These are phyloP conservation scores for Schizopora paradoxa DNA, from an alignment of 1,284 basidiomycete genomes.

Conservation along the genomic window DNA sequence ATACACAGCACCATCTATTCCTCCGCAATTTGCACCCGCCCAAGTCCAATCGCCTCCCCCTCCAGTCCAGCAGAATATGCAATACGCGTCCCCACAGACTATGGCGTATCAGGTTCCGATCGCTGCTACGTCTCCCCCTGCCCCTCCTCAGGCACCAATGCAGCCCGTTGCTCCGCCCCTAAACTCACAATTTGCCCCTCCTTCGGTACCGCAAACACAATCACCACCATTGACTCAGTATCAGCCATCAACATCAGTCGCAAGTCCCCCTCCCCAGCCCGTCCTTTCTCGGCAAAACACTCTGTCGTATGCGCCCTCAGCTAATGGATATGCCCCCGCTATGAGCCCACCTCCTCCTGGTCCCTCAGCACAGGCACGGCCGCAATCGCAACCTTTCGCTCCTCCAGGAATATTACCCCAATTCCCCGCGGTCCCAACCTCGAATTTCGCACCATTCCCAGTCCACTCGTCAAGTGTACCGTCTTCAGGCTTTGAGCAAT, in stretches of 20 bases:
- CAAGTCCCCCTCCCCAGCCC: slow-evolving; percentile 17
- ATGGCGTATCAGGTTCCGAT: no score
- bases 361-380: slow-evolving; percentile 22
- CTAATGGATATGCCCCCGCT: slow-evolving; percentile 17
- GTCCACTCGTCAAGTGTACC: slow-evolving; percentile 44
- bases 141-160: slow-evolving; percentile 5
- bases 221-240: slow-evolving; percentile 17
- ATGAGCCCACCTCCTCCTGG: slow-evolving; percentile 22
- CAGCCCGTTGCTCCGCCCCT: not conserved
- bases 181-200: slow-evolving; percentile 1
- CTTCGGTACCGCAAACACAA: not conserved
- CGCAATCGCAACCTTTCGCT: slow-evolving; percentile 26
- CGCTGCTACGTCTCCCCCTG: not conserved
- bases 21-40: no score
- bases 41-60: slow-evolving; percentile 24
- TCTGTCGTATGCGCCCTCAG: slow-evolving; percentile 25
- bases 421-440: slow-evolving; percentile 69
- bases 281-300: slow-evolving; percentile 32
- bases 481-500: slow-evolving; percentile 45
- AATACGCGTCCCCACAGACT: slow-evolving; percentile 19
- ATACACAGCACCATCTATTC: no score
- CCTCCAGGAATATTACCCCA: slow-evolving; percentile 38
- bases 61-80: slow-evolving; percentile 27
- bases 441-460: slow-evolving; percentile 50
- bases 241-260: slow-evolving; percentile 16